phyloP scores from a whole-genome alignment of 805 yeast species.

The Naumovozyma castellii region DNA sequence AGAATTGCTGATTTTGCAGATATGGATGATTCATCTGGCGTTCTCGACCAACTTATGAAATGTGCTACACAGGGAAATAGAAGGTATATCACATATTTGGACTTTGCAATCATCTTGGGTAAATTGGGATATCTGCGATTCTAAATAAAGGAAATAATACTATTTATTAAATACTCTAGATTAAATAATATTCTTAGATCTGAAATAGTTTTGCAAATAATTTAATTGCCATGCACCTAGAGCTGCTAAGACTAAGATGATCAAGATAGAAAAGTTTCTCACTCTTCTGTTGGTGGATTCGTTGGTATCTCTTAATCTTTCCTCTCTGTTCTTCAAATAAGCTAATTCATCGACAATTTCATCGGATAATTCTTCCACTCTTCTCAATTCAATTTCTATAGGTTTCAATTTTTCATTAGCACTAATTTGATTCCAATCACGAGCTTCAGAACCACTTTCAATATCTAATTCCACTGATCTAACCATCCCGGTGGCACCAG shows the following conservation, averaged over 20 bases:
- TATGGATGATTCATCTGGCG: constrained; percentile 23
- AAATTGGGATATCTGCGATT: constrained; percentile 35
- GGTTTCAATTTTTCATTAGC: constrained; percentile 91
- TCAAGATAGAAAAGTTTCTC: constrained; percentile 68
- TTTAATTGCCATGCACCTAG: constrained; percentile 90
- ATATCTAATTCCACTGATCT: constrained; percentile 84
- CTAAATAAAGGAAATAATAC: too few relatives aligned
- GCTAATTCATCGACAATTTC: constrained; percentile 74
- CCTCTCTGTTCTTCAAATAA: constrained; percentile 82
- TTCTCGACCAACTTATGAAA: constrained; percentile 38
- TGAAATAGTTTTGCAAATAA: constrained; percentile 88
- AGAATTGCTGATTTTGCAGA: constrained; percentile 27
- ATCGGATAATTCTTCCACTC: constrained; percentile 73
- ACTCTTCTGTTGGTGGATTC: constrained; percentile 93
- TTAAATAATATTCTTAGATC: constrained; percentile 66
- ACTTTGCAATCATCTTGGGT: constrained; percentile 42
- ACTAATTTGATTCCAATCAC: constrained; percentile 95
- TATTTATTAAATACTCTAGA: not conserved
- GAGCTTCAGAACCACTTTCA: constrained; percentile 92
- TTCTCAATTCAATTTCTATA: constrained; percentile 79
- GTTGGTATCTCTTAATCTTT: constrained; percentile 88
- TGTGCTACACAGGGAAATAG: constrained; percentile 34
- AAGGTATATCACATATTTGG: constrained; percentile 33
- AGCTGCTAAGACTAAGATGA: constrained; percentile 58
- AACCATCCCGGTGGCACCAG: constrained; percentile 35